Evolutionary conservation across 352 stramenopile genomes (phyloP).

Genomic region (Pythium phragmitis): DNA sequence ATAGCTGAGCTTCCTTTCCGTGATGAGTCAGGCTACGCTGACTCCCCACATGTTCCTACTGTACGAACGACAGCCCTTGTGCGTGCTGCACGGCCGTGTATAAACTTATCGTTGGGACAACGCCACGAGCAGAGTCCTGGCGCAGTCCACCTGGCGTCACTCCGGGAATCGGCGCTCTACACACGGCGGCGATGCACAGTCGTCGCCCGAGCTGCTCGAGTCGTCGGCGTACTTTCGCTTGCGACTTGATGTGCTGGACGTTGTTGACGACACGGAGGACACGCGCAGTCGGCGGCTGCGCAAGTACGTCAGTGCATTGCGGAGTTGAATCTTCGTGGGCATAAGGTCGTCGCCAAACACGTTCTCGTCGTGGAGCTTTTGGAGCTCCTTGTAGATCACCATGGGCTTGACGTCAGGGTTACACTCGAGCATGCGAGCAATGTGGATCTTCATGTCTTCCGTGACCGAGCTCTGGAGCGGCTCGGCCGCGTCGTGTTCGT

Average conservation of each 20-base stretch:
- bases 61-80: too few relatives aligned
- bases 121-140: conserved; percentile 12
- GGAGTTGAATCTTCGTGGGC: conserved; percentile 80
- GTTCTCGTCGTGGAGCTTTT: conserved; percentile 48
- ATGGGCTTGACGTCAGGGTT: conserved; percentile 74
- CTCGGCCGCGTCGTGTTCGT: conserved; percentile 74
- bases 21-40: too few relatives aligned
- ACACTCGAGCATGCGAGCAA: conserved; percentile 62
- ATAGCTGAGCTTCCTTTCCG: too few relatives aligned
- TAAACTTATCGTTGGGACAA: conserved; percentile 22
- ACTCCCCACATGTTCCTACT: too few relatives aligned
- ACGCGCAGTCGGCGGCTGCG: conserved; percentile 64
- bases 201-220: conserved; percentile 58
- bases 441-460: conserved; percentile 73
- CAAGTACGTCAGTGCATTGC: conserved; percentile 82
- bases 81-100: too few relatives aligned
- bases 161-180: conserved; percentile 61
- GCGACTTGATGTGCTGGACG: conserved; percentile 24
- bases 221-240: conserved; percentile 41
- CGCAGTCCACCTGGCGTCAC: conserved; percentile 26
- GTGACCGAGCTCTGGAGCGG: conserved; percentile 71
- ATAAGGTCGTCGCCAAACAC: conserved; percentile 73
- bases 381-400: conserved; percentile 73
- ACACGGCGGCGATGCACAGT: conserved; percentile 48
- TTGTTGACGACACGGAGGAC: conserved; percentile 17